phyloP scores from a whole-genome alignment of 2,329 filamentous ascomycete genomes.

The Malbranchea cinnamomea region DNA sequence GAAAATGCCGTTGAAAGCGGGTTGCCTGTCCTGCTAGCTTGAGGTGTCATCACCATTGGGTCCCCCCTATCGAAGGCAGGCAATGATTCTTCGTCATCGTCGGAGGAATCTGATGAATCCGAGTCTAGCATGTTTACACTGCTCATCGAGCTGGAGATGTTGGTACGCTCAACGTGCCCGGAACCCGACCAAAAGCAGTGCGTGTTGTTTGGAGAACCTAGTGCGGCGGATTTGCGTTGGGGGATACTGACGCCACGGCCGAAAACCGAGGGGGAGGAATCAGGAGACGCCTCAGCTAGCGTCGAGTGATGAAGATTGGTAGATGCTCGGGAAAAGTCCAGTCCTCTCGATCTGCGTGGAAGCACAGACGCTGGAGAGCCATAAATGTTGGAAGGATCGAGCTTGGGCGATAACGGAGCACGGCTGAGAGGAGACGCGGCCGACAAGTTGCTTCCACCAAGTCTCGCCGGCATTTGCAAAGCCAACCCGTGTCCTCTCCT shows the following conservation, averaged over 20 bases:
- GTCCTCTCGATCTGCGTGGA: conserved; percentile 71
- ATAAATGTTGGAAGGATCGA: conserved; percentile 73
- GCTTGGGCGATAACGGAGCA: conserved; percentile 65
- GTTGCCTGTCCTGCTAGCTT: conserved; percentile 46
- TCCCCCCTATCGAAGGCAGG: conserved; percentile 64
- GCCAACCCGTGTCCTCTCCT: conserved; percentile 53
- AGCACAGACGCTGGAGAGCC: conserved; percentile 77
- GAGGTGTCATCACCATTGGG: conserved; percentile 67
- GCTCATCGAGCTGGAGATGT: conserved; percentile 66
- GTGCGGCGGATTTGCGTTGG: conserved; percentile 32
- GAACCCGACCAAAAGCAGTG: conserved; percentile 53
- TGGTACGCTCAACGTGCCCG: conserved; percentile 50
- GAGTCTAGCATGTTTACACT: conserved; percentile 67
- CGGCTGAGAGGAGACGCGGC: conserved; percentile 41
- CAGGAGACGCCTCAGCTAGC: conserved; percentile 75
- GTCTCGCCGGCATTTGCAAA: conserved; percentile 50
- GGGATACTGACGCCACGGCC: conserved; percentile 50
- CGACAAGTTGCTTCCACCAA: conserved; percentile 22
- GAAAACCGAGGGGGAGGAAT: conserved; percentile 75
- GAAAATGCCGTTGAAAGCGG: conserved; percentile 30
- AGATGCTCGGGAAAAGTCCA: conserved; percentile 86
- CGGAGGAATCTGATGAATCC: conserved; percentile 59
- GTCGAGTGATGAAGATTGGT: conserved; percentile 94
- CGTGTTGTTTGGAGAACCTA: conserved; percentile 44
- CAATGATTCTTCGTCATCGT: conserved; percentile 38